phyloP scores from a whole-genome alignment of 106 monocot species.

The Gastrodia elata region DNA sequence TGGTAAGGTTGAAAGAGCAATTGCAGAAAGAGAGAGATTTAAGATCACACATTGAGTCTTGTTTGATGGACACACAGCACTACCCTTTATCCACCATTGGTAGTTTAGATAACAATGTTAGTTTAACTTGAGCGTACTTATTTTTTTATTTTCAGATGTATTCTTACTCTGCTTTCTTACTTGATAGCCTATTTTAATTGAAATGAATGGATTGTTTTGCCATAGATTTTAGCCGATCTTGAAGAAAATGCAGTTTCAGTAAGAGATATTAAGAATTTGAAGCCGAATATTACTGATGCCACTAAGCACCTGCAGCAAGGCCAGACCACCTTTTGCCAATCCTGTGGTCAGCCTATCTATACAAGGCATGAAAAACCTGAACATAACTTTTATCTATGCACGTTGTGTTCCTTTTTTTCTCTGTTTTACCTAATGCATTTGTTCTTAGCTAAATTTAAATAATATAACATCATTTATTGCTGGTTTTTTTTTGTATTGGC shows the following conservation, averaged over 20 bases:
- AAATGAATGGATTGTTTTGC: constrained; percentile 5
- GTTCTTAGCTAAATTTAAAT: not conserved
- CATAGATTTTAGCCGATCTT: constrained; percentile 58
- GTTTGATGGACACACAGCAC: constrained; percentile 41
- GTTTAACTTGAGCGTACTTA: not conserved
- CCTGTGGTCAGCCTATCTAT: constrained; percentile 29
- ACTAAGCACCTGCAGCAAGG: constrained; percentile 37
- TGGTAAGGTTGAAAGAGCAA: constrained; percentile 47
- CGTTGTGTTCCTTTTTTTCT: not conserved
- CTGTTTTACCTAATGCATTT: not conserved
- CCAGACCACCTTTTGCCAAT: constrained; percentile 29
- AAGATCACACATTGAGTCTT: constrained; percentile 57
- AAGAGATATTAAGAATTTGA: constrained; percentile 62
- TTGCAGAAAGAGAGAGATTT: constrained; percentile 71
- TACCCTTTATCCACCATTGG: constrained; percentile 20
- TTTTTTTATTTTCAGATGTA: constrained; percentile 1
- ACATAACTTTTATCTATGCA: constrained; percentile 12
- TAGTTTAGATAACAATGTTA: constrained; percentile 53
- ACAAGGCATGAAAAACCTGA: constrained; percentile 3
- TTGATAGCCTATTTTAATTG: not conserved
- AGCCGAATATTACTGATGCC: constrained; percentile 54
- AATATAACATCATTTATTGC: not conserved
- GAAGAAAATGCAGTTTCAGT: constrained; percentile 65
- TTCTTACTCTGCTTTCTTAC: not conserved
- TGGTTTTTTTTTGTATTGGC: not conserved